phyloP scores from a whole-genome alignment of 192 early-diverging fungal genomes.

The Mortierella hygrophila region DNA sequence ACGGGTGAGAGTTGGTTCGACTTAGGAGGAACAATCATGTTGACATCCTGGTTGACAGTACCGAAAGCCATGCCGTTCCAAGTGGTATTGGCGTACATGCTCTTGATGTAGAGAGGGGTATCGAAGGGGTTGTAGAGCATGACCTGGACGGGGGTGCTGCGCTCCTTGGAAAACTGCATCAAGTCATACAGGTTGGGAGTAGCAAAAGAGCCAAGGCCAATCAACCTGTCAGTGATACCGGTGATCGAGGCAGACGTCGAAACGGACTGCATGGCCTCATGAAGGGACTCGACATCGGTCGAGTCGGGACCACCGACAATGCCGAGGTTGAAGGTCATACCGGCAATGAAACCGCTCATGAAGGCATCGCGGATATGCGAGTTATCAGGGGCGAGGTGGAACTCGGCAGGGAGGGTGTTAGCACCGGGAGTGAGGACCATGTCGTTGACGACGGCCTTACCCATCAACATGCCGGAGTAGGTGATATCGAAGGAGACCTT shows the following conservation, averaged over 20 bases:
- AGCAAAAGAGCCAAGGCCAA: slow-evolving; percentile 46
- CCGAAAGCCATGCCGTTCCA: slow-evolving; percentile 61
- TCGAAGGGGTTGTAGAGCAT: slow-evolving; percentile 68
- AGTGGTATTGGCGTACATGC: slow-evolving; percentile 48
- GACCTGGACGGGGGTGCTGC: slow-evolving; percentile 55
- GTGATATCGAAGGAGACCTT: slow-evolving; percentile 58
- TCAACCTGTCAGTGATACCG: slow-evolving; percentile 61
- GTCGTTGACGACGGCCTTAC: slow-evolving; percentile 58
- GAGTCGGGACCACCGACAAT: slow-evolving; percentile 57
- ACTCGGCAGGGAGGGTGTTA: slow-evolving; percentile 55
- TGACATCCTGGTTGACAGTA: slow-evolving; percentile 59
- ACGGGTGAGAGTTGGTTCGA: slow-evolving; percentile 19
- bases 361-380: slow-evolving; percentile 50
- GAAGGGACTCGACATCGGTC: slow-evolving; percentile 57
- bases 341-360: slow-evolving; percentile 59
- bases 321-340: slow-evolving; percentile 47
- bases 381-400: slow-evolving; percentile 56
- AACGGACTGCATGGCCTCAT: slow-evolving; percentile 59
- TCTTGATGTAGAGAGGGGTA: slow-evolving; percentile 60
- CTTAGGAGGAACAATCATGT: slow-evolving; percentile 45
- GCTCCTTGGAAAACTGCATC: slow-evolving; percentile 21
- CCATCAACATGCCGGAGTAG: slow-evolving; percentile 48
- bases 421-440: slow-evolving; percentile 61
- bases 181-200: slow-evolving; percentile 20
- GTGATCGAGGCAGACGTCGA: slow-evolving; percentile 51